Base-by-base conservation (phyloP, 1,139 yeast species). In the Meyerozyma elateridarum region DNA sequence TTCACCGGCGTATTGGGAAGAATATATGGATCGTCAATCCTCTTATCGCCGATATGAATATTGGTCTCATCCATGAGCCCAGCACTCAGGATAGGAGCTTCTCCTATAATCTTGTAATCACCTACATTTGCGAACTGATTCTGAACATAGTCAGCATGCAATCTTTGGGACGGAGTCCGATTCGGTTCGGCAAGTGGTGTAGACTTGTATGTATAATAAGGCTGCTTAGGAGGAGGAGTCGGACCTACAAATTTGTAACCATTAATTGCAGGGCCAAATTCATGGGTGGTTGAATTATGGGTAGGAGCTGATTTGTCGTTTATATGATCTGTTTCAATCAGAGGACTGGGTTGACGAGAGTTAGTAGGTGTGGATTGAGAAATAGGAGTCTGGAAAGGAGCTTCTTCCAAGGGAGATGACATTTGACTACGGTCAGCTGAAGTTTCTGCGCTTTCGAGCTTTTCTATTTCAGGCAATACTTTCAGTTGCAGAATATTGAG, bases 1-100 rank as follows among this genome's bases (percentile, higher is more conserved):
- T 20, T 12, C 20, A 9, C 25, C 20, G 4, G 40, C 45, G 15
- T n/a, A 18, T 34, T 35, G 8, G 28, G 16, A 31, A 25, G 22
- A 13, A 57, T 33, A 37, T 66, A 66, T 1, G 71, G 70, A 33
- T 66, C 72, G 33, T 56, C 49, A 26, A 65, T 64, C 24, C 73
- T 49, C 35, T 59, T 62, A 42, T 66, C 73, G 1, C 63, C 73
- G 22, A 64, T 42, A 41, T 66, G 72, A 2, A 43, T 52, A 22
- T 49, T 56, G 5, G 45, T 39, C 32, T 61, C 66, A 38, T 61
- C 56, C 70, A 62, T 62, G 33, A 61, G 41, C 1, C 67, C 68
- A 1, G 64, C 65, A 11, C 66, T 54, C 4, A 61, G 47, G 14
- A 60, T 51, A 2, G 67, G 67, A 18, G 61, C 45, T 28, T 61